Evolutionary conservation across 169 alveolate genomes (phyloP), one percentile per base, ranked within the genome.

Genomic region (Blepharisma undulans): DNA sequence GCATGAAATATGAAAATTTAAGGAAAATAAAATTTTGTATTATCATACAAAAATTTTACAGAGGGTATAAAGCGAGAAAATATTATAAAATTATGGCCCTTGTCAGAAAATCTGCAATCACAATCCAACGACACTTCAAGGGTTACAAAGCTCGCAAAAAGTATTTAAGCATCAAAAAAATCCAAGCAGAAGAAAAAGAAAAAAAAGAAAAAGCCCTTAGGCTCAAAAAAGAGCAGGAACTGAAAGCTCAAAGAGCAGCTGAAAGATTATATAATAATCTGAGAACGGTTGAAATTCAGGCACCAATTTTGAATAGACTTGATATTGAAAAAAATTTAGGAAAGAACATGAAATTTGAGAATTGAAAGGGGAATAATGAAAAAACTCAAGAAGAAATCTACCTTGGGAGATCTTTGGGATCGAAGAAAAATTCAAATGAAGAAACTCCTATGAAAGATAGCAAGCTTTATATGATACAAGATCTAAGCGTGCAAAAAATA

Each of bases 1-100:
- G 90, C 4, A 59, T 60, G 25, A 61, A 59, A 71, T 71, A 5
- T 71, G 27, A 61, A n/a, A 27, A 19, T 18, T 27, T n/a, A 16
- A 61, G 12, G 18, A 71, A 85, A 72, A 66, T 60, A 16, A 22
- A 72, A 59, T 21, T 84, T 71, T 85, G 84, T 3, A 60, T 25
- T n/a, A 59, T 22, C 21, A 85, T 85, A 4, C 90, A 85, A 85
- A 59, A 30, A 25, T 16, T 66, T 32, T 85, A 25, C 90, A 85
- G 34, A 85, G 90, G 90, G 8, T 85, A 61, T 84, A 66, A 14
- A 25, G 84, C 90, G 5, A 59, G 90, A 71, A 71, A 85, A 22
- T 85, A 61, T 36, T 85, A 21, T 32, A n/a, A 34, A 19, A 25
- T 85, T 21, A 25, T 85, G 21, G 33, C 12, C 22, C 25, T 82